phyloP scores from a whole-genome alignment of 2,329 filamentous ascomycete genomes.

The Paramyrothecium roridum region DNA sequence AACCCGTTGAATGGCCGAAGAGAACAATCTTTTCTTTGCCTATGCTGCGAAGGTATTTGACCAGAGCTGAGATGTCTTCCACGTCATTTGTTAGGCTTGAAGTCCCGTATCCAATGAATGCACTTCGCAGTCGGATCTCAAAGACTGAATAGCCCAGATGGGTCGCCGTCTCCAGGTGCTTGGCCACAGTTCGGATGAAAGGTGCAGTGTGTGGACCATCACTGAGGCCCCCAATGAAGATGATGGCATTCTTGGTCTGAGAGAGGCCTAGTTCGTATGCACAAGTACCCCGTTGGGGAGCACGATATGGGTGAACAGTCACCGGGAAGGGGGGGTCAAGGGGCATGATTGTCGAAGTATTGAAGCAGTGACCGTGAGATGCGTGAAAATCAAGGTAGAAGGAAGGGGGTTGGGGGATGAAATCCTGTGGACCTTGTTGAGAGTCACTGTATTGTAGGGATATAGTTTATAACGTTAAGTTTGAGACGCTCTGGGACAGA shows the following conservation, averaged over 20 bases:
- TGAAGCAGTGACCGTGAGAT: too few species aligned
- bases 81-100: slow-evolving; percentile 49
- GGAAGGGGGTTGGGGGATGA: too few species aligned
- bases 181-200: slow-evolving; percentile 49
- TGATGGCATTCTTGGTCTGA: slow-evolving; percentile 52
- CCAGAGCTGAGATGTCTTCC: slow-evolving; percentile 48
- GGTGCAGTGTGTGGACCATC: slow-evolving; percentile 66
- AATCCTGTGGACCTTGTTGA: too few species aligned
- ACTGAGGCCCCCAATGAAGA: slow-evolving; percentile 68
- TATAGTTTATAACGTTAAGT: too few species aligned
- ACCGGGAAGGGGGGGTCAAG: slow-evolving; percentile 33
- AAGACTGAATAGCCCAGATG: slow-evolving; percentile 50
- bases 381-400: too few species aligned
- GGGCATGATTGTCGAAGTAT: slow-evolving; percentile 16
- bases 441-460: too few species aligned
- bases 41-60: slow-evolving; percentile 49
- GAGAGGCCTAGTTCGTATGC: slow-evolving; percentile 45
- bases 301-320: slow-evolving; percentile 43
- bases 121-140: slow-evolving; percentile 53
- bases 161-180: slow-evolving; percentile 32
- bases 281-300: slow-evolving; percentile 33
- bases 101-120: slow-evolving; percentile 50
- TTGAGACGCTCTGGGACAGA: too few species aligned
- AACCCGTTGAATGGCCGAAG: slow-evolving; percentile 58
- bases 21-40: slow-evolving; percentile 50